Evolutionary conservation across 441 rosid species (phyloP).

Genomic region (Geranium incanum): DNA sequence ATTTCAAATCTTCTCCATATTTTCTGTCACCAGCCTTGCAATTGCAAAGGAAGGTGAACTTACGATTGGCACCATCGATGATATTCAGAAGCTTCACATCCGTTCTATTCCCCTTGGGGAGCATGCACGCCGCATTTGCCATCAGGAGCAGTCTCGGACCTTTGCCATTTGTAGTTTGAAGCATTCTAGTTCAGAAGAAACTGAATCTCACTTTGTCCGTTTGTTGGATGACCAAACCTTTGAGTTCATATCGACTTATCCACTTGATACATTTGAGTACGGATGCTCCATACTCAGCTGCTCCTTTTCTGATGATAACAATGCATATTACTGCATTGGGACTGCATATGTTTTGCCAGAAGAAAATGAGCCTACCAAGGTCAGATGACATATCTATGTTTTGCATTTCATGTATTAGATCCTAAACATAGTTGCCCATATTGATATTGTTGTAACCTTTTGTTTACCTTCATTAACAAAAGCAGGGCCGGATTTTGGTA

Average conservation of each 20-base stretch:
- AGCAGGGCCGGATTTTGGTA: conserved; percentile 84
- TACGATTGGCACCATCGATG: conserved; percentile 94
- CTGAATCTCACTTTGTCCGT: conserved; percentile 77
- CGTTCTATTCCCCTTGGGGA: conserved; percentile 96
- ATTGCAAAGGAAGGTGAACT: conserved; percentile 98
- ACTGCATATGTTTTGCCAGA: conserved; percentile 96
- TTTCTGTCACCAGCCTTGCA: conserved; percentile 58
- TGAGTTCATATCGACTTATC: conserved; percentile 73
- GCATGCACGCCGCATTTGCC: conserved; percentile 91
- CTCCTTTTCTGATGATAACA: conserved; percentile 72
- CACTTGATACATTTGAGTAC: conserved; percentile 76
- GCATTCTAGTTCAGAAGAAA: conserved; percentile 62
- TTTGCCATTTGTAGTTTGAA: conserved; percentile 87
- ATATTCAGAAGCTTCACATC: conserved; percentile 96
- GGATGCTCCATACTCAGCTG: conserved; percentile 96
- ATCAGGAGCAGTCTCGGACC: conserved; percentile 92
- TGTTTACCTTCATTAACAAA: conserved; percentile 13
- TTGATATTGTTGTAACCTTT: not conserved
- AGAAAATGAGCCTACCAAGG: conserved; percentile 96
- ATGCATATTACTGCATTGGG: conserved; percentile 88
- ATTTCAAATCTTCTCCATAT: conserved; percentile 6
- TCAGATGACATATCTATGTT: conserved; percentile 22
- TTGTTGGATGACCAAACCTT: conserved; percentile 88
- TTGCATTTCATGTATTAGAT: not conserved
- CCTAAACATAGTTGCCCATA: not conserved